Conservation (phyloP, 106 monocot genomes). For the Dioscorea dumetorum region DNA sequence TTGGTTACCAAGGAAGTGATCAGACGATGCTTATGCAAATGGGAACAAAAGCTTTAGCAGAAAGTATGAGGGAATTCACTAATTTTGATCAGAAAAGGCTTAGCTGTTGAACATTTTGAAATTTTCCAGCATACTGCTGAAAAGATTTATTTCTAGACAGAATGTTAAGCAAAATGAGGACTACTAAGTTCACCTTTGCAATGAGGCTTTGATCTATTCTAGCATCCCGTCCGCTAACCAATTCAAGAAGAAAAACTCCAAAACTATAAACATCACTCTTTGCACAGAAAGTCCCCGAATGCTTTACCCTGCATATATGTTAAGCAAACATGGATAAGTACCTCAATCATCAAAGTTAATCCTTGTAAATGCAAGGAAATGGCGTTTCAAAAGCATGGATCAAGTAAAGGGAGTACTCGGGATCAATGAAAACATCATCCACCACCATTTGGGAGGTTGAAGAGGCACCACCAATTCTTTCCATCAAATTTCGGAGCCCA, state of each 20-base stretch:
- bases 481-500: conserved; percentile 56
- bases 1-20: too few relatives aligned
- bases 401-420: conserved; percentile 31
- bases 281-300: conserved; percentile 46
- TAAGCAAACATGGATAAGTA: conserved; percentile 1
- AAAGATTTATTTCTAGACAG: too few relatives aligned
- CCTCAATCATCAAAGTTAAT: too few relatives aligned
- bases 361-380: too few relatives aligned
- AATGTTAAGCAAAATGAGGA: too few relatives aligned
- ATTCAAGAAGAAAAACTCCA: conserved; percentile 89
- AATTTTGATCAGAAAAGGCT: too few relatives aligned
- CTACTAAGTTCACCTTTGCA: conserved; percentile 51
- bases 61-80: too few relatives aligned
- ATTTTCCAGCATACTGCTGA: too few relatives aligned
- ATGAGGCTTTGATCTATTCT: conserved; percentile 48
- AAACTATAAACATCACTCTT: conserved; percentile 94
- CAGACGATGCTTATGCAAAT: too few relatives aligned
- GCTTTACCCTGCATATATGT: conserved; percentile 38
- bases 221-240: conserved; percentile 63
- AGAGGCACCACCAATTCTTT: conserved; percentile 39
- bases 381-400: too few relatives aligned
- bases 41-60: too few relatives aligned
- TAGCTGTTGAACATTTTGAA: too few relatives aligned
- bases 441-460: conserved; percentile 27
- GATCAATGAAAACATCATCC: conserved; percentile 75